Evolutionary conservation across 306 rosid genomes (phyloP).

Genomic region (Castanospermum australe): DNA sequence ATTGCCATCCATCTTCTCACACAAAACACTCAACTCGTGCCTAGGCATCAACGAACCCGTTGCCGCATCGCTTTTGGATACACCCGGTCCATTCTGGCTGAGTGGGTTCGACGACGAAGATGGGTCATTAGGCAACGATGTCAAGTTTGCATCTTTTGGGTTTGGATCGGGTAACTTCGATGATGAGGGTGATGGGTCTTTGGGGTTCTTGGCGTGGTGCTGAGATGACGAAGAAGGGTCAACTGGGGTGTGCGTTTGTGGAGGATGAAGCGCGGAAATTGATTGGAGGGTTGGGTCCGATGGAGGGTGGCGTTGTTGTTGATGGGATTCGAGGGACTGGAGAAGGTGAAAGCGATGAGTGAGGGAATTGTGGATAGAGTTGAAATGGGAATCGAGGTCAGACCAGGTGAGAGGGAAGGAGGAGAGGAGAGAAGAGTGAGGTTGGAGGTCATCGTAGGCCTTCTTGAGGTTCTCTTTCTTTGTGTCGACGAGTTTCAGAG

Average conservation of each 20-base stretch:
- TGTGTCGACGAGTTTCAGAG: constrained; percentile 51
- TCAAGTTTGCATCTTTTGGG: not conserved
- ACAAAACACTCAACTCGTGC: constrained; percentile 42
- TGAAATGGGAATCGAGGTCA: constrained; percentile 65
- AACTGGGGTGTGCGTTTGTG: not conserved
- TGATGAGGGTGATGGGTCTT: constrained; percentile 29
- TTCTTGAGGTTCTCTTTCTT: constrained; percentile 63
- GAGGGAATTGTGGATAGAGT: constrained; percentile 57
- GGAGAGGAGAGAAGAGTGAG: constrained; percentile 50
- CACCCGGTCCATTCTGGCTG: not conserved
- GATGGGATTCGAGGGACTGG: constrained; percentile 52
- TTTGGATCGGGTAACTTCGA: not conserved
- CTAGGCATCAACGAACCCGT: constrained; percentile 24
- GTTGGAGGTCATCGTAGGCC: constrained; percentile 69
- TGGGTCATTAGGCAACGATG: constrained; percentile 19
- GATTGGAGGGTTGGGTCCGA: not conserved
- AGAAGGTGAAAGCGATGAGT: constrained; percentile 50
- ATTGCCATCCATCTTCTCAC: constrained; percentile 58
- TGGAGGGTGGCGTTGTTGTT: not conserved
- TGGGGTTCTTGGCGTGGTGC: not conserved
- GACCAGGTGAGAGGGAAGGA: constrained; percentile 64
- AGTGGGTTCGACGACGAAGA: constrained; percentile 21
- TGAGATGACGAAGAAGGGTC: not conserved
- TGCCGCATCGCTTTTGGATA: not conserved
- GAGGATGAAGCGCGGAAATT: not conserved